Base-by-base conservation (phyloP, 2,329 filamentous ascomycete species). In the Botrytis sinoallii region DNA sequence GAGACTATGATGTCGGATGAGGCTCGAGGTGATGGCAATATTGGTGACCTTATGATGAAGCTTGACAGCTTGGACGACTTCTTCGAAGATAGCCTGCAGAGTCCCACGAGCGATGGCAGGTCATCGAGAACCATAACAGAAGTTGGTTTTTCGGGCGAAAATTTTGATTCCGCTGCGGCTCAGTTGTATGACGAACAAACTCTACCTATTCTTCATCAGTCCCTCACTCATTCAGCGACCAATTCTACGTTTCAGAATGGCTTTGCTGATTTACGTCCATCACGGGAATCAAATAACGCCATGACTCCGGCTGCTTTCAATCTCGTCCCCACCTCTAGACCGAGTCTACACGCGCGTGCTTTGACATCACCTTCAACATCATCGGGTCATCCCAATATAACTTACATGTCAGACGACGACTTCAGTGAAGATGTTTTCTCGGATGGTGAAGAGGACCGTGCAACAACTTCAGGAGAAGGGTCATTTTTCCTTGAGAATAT, bases 171-270 rank as follows among this genome's bases (percentile, higher is more conserved):
- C 1, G 71, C 52, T 48, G 92, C 91, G 18, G 93, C 95, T 35
- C 91, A 93, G 80, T 84, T 98, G 0, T 98, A 98, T 82, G 95
- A 98, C 79, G 94, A 97, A 81, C 93, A 97, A 80, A 97, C 96
- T 10, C 86, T 96, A 18, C 95, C 95, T 0, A 97, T 98, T 70
- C 84, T 98, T 9, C 92, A 96, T 78, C 93, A 96, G 80, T 96
- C 94, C 0, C 86, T 92, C 38, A 88, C 87, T 35, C 80, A 88
- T 18, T 95, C 90, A 76, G 91, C 92, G 55, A 92, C 89, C 69
- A 88, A 90, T 1, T 88, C 88, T 0, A 92, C 91, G 0, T 96
- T 98, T 82, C 94, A 97, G 78, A 97, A 95, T 79, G 93, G 93
- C 7, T 95, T 98, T 78, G 89, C 91, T 1, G 95, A 98, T 79